Conservation (phyloP, 352 stramenopile species). For the Phytophthora capsici region DNA sequence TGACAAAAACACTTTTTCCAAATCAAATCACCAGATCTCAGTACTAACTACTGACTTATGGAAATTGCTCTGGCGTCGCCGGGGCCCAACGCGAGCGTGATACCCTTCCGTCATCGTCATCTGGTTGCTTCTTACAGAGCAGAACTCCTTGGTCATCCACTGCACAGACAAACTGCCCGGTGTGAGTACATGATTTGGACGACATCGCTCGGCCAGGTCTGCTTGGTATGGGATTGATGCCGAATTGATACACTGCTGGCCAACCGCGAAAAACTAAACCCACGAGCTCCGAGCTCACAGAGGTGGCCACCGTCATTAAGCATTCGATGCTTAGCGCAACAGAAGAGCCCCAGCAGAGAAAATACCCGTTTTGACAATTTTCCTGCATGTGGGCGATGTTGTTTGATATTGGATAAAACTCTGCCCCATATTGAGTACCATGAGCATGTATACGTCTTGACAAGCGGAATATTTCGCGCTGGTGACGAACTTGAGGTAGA, state of each 20-base stretch:
- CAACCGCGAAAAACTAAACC: constrained; percentile 79
- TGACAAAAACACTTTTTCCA: neutral
- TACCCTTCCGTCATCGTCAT: constrained; percentile 70
- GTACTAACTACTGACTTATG: neutral
- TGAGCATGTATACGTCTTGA: too few species aligned
- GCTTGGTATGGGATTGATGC: constrained; percentile 52
- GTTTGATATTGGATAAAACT: constrained; percentile 7
- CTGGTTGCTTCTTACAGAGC: constrained; percentile 44
- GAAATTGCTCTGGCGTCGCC: constrained; percentile 24
- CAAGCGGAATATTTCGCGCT: too few species aligned
- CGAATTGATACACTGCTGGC: constrained; percentile 67
- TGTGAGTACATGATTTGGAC: constrained; percentile 83
- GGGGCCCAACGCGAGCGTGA: constrained; percentile 39
- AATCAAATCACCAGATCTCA: neutral
- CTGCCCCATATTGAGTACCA: too few species aligned
- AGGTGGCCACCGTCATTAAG: constrained; percentile 2
- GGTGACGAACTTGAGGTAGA: too few species aligned
- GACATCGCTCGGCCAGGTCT: constrained; percentile 54
- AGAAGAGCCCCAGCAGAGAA: constrained; percentile 20
- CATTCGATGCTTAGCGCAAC: constrained; percentile 13
- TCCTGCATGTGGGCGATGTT: constrained; percentile 5
- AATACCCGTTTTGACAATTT: constrained; percentile 14
- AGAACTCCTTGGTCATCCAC: constrained; percentile 79
- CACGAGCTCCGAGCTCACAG: constrained; percentile 26
- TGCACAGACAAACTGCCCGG: constrained; percentile 72